A percentile compares a stretch with the other conserved stretches of the same genome.
Evolutionary conservation across 2,329 filamentous ascomycete species (phyloP).

Genomic region (Fusarium sp.): DNA sequence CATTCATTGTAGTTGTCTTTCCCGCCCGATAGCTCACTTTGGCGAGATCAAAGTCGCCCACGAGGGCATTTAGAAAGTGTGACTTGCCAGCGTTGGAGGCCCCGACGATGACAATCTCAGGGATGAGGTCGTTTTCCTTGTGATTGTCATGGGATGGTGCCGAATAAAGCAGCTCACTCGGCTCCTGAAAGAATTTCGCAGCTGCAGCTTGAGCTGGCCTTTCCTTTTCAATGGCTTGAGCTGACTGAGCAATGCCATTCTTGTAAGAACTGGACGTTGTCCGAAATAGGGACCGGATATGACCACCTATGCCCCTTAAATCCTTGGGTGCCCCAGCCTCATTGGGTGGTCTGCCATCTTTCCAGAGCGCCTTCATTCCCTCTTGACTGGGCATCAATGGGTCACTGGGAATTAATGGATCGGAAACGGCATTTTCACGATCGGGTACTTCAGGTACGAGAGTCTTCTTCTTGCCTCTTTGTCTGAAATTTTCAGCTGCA

Average conservation of each 20-base stretch:
- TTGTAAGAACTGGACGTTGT: slow-evolving; percentile 41
- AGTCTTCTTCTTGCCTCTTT: too few relatives aligned
- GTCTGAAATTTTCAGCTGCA: neutral
- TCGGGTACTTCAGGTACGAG: too few relatives aligned
- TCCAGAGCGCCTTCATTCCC: neutral
- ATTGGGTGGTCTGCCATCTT: slow-evolving; percentile 5
- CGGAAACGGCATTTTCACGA: too few relatives aligned
- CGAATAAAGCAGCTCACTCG: slow-evolving; percentile 61
- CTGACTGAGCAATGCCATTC: slow-evolving; percentile 15
- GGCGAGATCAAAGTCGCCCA: slow-evolving; percentile 62
- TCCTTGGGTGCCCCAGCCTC: neutral
- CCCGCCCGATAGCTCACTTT: slow-evolving; percentile 64
- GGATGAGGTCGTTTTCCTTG: slow-evolving; percentile 62
- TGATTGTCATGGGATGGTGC: slow-evolving; percentile 62
- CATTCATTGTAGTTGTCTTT: slow-evolving; percentile 67
- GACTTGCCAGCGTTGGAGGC: slow-evolving; percentile 93
- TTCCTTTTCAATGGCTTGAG: slow-evolving; percentile 35
- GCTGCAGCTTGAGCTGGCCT: slow-evolving; percentile 43
- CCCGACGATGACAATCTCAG: slow-evolving; percentile 81
- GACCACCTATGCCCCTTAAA: slow-evolving; percentile 32
- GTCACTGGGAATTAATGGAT: too few relatives aligned
- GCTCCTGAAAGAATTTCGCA: slow-evolving; percentile 48
- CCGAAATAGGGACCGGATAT: slow-evolving; percentile 34
- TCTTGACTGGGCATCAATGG: too few relatives aligned
- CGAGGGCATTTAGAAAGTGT: slow-evolving; percentile 85